Conservation (phyloP, 805 yeast genomes). For the Zygosaccharomyces bisporus region DNA sequence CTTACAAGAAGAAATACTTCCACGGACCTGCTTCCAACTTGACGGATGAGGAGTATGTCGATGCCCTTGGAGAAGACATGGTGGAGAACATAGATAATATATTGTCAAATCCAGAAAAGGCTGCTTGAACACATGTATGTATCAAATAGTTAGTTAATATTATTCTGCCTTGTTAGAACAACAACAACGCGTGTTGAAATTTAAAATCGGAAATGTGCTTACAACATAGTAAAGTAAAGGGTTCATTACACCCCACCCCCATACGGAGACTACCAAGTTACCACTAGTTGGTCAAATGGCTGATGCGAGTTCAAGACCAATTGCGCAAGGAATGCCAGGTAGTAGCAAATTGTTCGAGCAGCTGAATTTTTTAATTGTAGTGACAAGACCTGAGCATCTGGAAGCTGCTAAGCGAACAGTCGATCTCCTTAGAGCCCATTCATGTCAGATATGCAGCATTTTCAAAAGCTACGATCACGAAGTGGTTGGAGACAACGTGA, state of each 20-base stretch:
- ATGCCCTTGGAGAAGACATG: slow-evolving; percentile 29
- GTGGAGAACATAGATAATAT: slow-evolving; percentile 30
- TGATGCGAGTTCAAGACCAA: neutral
- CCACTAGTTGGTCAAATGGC: neutral
- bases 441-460: slow-evolving; percentile 16
- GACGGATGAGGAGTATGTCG: slow-evolving; percentile 30
- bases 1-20: slow-evolving; percentile 51
- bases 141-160: neutral
- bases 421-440: slow-evolving; percentile 14
- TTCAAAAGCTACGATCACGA: slow-evolving; percentile 7
- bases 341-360: slow-evolving; percentile 16
- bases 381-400: slow-evolving; percentile 6
- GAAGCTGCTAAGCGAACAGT: slow-evolving; percentile 9
- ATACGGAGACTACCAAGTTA: neutral
- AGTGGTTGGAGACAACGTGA: neutral
- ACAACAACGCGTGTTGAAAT: neutral
- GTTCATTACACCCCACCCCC: no score
- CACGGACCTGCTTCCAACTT: slow-evolving; percentile 49
- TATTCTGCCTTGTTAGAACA: neutral
- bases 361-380: slow-evolving; percentile 25
- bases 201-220: no score
- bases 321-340: slow-evolving; percentile 7
- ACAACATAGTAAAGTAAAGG: no score
- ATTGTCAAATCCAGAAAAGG: slow-evolving; percentile 15
- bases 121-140: neutral